These are phyloP conservation scores for Phyllosticta citrichinensis DNA, from an alignment of 2,329 filamentous ascomycete genomes.

Conservation along the genomic window DNA sequence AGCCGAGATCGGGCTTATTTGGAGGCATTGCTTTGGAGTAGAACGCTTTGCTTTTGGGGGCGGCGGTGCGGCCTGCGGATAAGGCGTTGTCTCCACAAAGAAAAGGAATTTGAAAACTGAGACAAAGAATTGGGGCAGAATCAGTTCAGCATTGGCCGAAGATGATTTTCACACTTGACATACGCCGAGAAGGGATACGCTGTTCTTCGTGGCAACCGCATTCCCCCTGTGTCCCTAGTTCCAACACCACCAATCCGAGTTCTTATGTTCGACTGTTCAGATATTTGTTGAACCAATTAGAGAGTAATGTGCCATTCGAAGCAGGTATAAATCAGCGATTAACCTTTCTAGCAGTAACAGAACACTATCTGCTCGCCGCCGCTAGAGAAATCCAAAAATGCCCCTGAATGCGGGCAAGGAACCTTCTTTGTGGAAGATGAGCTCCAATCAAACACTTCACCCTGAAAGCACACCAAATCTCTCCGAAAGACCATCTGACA, in stretches of 20 bases:
- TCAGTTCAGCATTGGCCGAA: neutral
- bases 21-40: neutral
- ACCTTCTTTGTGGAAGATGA: neutral
- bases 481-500: neutral
- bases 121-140: neutral
- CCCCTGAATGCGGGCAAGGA: neutral
- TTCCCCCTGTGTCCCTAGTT: too few species aligned
- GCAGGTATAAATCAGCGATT: too few species aligned
- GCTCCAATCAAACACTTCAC: neutral
- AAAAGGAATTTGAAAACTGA: neutral
- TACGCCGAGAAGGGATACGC: neutral
- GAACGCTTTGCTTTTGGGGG: neutral
- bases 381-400: neutral
- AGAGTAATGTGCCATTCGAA: too few species aligned
- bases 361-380: too few species aligned
- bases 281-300: too few species aligned
- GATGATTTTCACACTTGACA: neutral
- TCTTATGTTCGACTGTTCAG: too few species aligned
- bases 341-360: too few species aligned
- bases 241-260: too few species aligned
- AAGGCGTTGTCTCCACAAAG: neutral
- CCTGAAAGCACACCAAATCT: neutral
- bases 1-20: neutral
- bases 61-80: neutral
- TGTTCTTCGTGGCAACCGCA: too few species aligned